Evolutionary conservation across 176 grass and related monocot genomes (phyloP).

Genomic region (Cenchrus americanus): DNA sequence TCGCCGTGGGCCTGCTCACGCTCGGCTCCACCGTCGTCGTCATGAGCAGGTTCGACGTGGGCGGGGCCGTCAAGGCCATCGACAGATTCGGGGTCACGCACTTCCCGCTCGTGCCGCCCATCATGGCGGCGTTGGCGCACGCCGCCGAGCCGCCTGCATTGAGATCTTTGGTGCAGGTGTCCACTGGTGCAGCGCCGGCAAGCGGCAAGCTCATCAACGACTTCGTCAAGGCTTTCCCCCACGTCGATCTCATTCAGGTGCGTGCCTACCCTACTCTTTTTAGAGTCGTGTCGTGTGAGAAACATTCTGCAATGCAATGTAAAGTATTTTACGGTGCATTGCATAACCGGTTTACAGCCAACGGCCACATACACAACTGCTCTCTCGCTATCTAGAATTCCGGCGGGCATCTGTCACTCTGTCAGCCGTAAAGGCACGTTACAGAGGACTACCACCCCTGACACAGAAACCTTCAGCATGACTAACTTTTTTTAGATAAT

Average conservation of each 20-base stretch:
- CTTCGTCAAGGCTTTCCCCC: conserved; percentile 67
- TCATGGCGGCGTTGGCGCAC: conserved; percentile 57
- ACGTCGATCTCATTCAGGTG: conserved; percentile 88
- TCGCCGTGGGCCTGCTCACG: conserved; percentile 76
- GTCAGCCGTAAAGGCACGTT: not conserved
- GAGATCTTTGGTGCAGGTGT: conserved; percentile 63
- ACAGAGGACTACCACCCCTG: not conserved
- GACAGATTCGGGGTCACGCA: conserved; percentile 64
- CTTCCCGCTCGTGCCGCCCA: conserved; percentile 67
- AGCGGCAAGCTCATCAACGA: conserved; percentile 44
- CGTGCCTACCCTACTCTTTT: not conserved
- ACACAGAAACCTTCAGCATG: not conserved
- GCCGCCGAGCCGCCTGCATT: conserved; percentile 42
- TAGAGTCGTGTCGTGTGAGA: not conserved
- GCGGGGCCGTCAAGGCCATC: conserved; percentile 53
- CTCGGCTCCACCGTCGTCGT: conserved; percentile 75
- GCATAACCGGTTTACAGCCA: not conserved
- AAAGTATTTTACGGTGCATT: not conserved
- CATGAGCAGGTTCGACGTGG: conserved; percentile 67
- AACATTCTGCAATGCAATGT: too few species aligned
- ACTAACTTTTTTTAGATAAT: not conserved
- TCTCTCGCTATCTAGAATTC: not conserved
- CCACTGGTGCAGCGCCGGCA: conserved; percentile 68
- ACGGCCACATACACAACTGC: not conserved
- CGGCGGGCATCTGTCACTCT: not conserved